Evolutionary conservation across 1,139 yeast species (phyloP).

Genomic region (Debaryomycetaceae sp.): DNA sequence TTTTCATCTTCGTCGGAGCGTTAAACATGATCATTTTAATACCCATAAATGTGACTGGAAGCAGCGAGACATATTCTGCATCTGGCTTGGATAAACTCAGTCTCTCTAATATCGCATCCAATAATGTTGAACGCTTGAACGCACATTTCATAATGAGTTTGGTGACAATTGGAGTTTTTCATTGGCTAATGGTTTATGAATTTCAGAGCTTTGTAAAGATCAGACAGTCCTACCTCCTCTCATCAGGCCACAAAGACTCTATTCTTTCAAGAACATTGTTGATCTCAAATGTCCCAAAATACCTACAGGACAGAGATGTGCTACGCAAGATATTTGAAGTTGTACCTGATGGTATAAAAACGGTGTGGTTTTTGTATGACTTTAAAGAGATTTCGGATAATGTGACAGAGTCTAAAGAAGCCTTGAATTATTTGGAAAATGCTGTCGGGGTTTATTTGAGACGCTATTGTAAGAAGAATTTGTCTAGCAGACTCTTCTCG

Average conservation of each 20-base stretch:
- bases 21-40: conserved; percentile 51
- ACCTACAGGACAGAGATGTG: conserved; percentile 22
- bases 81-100: conserved; percentile 58
- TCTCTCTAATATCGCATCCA: conserved; percentile 54
- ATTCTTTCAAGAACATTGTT: conserved; percentile 39
- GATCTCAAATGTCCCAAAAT: conserved; percentile 46
- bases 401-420: conserved; percentile 28
- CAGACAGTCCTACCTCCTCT: conserved; percentile 34
- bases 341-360: conserved; percentile 45
- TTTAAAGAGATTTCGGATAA: conserved; percentile 29
- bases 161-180: conserved; percentile 51
- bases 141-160: conserved; percentile 55
- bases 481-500: background rate
- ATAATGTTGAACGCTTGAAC: conserved; percentile 42
- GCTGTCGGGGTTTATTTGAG: conserved; percentile 18
- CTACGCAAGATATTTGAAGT: conserved; percentile 24
- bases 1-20: conserved; percentile 48
- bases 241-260: conserved; percentile 21
- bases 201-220: conserved; percentile 44
- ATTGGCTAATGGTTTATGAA: conserved; percentile 49
- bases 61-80: conserved; percentile 24
- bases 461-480: conserved; percentile 8
- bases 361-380: conserved; percentile 51
- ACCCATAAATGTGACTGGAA: conserved; percentile 55
- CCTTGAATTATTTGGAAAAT: conserved; percentile 39